Evolutionary conservation across 805 yeast species (phyloP), one percentile per base, ranked within the genome.

Genomic region (Kuraishia molischiana): DNA sequence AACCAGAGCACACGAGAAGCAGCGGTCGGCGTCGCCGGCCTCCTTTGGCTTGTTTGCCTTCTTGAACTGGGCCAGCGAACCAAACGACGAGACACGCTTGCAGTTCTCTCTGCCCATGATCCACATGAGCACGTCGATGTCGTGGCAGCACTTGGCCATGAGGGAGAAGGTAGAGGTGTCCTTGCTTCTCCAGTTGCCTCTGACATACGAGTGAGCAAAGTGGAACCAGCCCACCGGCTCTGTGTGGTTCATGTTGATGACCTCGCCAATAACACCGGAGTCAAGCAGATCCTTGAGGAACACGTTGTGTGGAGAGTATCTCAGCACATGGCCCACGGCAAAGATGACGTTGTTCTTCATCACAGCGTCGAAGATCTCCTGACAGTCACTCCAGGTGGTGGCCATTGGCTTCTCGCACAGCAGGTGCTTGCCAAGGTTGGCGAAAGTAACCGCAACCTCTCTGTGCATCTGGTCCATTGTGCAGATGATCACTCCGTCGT

Each of bases 61-160:
- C 18, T 21, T 36, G 46, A 49, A 49, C 31, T 48, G 37, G 2
- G 44, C 29, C 40, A 48, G 36, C 2, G 44, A 33, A 3, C 53
- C 53, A 39, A 46, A 48, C 22, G 52, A 48, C 1, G 45, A 38
- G 24, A 49, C 45, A 30, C 39, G 28, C 29, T 39, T 35, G 34
- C 47, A 36, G 37, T 46, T 46, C 8, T 45, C 37, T 22, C 45
- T 33, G 17, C 53, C 51, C 15, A 45, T 34, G 21, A 49, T 19
- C 53, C 53, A 49, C 44, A 49, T 38, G 33, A 49, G 35, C 8
- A 49, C 44, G 37, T 49, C 53, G 20, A 49, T 39, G 30, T 49
- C 53, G 35, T 49, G 53, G 38, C 53, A 49, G 41, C 50, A 49
- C 38, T 49, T 49, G 18, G 53, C 43, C 53, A 49, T 48, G n/a